Conservation (phyloP, 106 monocot genomes). For the Cymbidium sinense region DNA sequence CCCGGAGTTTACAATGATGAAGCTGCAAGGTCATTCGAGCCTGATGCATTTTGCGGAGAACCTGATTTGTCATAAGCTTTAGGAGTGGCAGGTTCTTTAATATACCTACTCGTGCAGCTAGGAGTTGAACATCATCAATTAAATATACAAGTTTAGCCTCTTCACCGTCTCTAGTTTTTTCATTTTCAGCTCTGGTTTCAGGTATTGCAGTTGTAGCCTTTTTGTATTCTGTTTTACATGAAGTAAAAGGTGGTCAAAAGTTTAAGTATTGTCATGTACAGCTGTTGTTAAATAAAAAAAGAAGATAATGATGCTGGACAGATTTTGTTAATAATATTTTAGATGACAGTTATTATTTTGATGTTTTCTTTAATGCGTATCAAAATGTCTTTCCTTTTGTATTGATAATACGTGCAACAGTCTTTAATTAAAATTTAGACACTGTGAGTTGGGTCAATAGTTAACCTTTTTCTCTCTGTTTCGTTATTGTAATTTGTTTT, state of each 20-base stretch:
- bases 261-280: neutral
- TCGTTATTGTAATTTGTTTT: neutral
- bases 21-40: slow-evolving; percentile 87
- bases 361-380: neutral
- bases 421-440: no score
- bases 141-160: no score
- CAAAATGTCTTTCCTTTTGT: neutral
- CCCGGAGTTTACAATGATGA: slow-evolving; percentile 71
- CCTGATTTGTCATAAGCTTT: slow-evolving; percentile 32
- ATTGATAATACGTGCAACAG: neutral
- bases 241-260: neutral
- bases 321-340: neutral
- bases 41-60: slow-evolving; percentile 83
- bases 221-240: neutral
- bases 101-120: neutral
- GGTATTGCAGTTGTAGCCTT: no score
- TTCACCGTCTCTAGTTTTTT: no score
- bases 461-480: neutral
- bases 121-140: no score
- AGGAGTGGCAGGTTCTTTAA: neutral
- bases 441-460: neutral
- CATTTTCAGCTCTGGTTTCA: no score
- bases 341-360: neutral
- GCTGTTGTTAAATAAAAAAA: neutral
- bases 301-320: neutral